phyloP scores from a whole-genome alignment of 805 yeast genomes.

The Saccharomycopsis fermentans region DNA sequence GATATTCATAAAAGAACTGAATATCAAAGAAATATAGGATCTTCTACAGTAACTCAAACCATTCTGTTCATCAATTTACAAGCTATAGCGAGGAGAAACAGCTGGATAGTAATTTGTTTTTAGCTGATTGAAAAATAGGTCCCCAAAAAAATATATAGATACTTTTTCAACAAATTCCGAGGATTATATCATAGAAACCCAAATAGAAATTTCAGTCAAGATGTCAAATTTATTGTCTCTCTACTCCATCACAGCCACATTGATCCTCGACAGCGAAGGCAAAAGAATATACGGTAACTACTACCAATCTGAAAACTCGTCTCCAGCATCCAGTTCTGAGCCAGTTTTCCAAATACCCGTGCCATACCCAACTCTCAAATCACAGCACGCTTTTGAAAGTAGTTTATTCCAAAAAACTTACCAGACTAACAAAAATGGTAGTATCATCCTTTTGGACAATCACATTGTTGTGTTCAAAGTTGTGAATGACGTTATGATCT shows the following conservation, averaged over 20 bases:
- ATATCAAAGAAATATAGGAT: not conserved
- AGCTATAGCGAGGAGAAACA: no score
- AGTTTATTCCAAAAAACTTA: slow-evolving; percentile 64
- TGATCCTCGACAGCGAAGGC: slow-evolving; percentile 76
- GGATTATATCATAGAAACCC: not conserved
- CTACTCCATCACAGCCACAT: slow-evolving; percentile 71
- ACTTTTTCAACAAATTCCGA: no score
- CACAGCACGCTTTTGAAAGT: slow-evolving; percentile 71
- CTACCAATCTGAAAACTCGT: slow-evolving; percentile 55
- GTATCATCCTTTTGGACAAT: slow-evolving; percentile 69
- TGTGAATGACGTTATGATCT: slow-evolving; percentile 61
- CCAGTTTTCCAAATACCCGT: slow-evolving; percentile 11
- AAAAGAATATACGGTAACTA: slow-evolving; percentile 77
- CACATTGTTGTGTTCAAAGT: slow-evolving; percentile 83
- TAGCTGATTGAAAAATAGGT: no score
- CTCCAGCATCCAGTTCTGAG: slow-evolving; percentile 21
- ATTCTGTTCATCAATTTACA: not conserved
- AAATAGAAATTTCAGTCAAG: not conserved
- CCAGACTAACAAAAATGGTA: slow-evolving; percentile 54
- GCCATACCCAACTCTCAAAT: slow-evolving; percentile 37
- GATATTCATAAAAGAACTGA: not conserved
- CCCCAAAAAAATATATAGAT: no score
- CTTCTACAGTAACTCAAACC: not conserved
- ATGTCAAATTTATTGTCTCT: slow-evolving; percentile 47
- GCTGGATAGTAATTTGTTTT: no score